phyloP scores from a whole-genome alignment of 2,329 filamentous ascomycete genomes.

The Camillea tinctor region DNA sequence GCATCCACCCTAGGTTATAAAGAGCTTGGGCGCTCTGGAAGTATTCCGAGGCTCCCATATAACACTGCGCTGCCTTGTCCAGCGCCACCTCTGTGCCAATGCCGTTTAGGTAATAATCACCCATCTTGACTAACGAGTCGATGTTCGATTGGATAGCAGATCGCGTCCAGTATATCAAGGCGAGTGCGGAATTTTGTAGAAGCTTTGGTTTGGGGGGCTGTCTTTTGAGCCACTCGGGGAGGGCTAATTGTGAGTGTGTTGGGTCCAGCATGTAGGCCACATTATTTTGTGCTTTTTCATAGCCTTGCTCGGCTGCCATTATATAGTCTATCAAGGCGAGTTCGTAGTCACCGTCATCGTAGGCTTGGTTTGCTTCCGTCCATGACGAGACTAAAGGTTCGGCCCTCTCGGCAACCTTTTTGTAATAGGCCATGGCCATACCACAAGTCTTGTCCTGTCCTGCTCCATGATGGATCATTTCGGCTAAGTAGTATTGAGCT shows the following conservation, averaged over 20 bases:
- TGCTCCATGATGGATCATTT: slow-evolving; percentile 78
- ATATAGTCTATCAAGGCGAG: slow-evolving; percentile 78
- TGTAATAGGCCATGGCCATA: slow-evolving; percentile 79
- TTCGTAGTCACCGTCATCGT: slow-evolving; percentile 75
- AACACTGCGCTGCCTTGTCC: slow-evolving; percentile 89
- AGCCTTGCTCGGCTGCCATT: slow-evolving; percentile 89
- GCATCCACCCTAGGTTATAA: slow-evolving; percentile 99
- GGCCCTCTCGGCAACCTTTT: slow-evolving; percentile 71
- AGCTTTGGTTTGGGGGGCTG: slow-evolving; percentile 36
- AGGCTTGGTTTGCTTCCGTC: slow-evolving; percentile 78
- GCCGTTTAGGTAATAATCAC: slow-evolving; percentile 90
- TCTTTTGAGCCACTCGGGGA: slow-evolving; percentile 54
- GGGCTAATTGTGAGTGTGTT: slow-evolving; percentile 58
- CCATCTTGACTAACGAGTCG: slow-evolving; percentile 95
- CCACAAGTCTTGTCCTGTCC: slow-evolving; percentile 77
- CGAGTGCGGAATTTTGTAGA: slow-evolving; percentile 58
- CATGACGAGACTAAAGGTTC: slow-evolving; percentile 76
- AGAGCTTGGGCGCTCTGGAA: slow-evolving; percentile 91
- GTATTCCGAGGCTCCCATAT: slow-evolving; percentile 86
- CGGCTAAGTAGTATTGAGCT: slow-evolving; percentile 87
- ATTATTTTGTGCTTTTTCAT: slow-evolving; percentile 85
- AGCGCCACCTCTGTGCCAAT: slow-evolving; percentile 70
- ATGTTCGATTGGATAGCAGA: slow-evolving; percentile 92
- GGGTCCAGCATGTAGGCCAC: slow-evolving; percentile 85
- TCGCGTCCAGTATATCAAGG: slow-evolving; percentile 91